These are phyloP conservation scores for Clarireedia monteithiana DNA, from an alignment of 2,329 filamentous ascomycete genomes.

Conservation along the genomic window DNA sequence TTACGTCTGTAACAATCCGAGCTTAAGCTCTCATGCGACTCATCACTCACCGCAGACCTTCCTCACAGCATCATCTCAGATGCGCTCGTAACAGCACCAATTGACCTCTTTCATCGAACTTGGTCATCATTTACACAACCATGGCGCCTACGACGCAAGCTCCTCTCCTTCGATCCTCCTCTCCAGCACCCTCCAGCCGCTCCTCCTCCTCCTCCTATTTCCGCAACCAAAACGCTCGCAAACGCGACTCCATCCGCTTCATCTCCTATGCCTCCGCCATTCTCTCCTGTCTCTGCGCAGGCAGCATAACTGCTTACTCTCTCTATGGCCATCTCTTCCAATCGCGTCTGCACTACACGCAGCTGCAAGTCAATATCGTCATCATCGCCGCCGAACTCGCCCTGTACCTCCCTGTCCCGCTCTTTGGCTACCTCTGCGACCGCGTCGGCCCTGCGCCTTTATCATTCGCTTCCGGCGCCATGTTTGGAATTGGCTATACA, in stretches of 20 bases:
- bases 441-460: slow-evolving; percentile 74
- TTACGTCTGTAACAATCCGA: not conserved
- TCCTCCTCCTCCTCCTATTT: not conserved
- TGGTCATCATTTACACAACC: not conserved
- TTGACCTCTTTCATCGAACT: not conserved
- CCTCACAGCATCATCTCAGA: not conserved
- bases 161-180: slow-evolving; percentile 4
- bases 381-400: slow-evolving; percentile 81
- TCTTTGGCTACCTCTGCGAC: slow-evolving; percentile 89
- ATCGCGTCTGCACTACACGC: slow-evolving; percentile 75
- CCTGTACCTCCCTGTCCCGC: slow-evolving; percentile 84
- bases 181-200: not conserved
- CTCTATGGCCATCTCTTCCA: slow-evolving; percentile 91
- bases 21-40: not conserved
- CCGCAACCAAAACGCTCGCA: slow-evolving; percentile 6
- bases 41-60: not conserved
- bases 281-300: slow-evolving; percentile 64
- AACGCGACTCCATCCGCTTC: slow-evolving; percentile 25
- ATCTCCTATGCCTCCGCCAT: slow-evolving; percentile 48
- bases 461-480: slow-evolving; percentile 59
- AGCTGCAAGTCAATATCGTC: slow-evolving; percentile 86
- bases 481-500: slow-evolving; percentile 77
- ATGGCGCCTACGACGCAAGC: slow-evolving; percentile 5
- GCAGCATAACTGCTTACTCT: slow-evolving; percentile 87
- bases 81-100: not conserved